Percentiles rank a stretch among this genome's conserved stretches.
Conservation (phyloP, 768 basidiomycete genomes). For the Pholiota molesta region DNA sequence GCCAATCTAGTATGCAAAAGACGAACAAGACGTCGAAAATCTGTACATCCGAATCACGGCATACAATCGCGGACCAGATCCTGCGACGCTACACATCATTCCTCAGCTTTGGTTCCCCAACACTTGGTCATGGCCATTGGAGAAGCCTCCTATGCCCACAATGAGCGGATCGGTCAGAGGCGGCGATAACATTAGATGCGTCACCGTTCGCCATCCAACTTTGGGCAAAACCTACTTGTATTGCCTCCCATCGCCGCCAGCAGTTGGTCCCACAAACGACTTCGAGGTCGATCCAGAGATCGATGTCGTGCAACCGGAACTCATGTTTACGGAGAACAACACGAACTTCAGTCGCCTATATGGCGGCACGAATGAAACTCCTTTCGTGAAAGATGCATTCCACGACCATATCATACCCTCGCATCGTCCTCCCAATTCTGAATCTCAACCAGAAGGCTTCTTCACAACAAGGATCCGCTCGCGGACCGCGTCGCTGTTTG, state of each 20-base stretch:
- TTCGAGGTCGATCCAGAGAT: slow-evolving; percentile 64
- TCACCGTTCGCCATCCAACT: slow-evolving; percentile 73
- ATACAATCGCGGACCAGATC: slow-evolving; percentile 96
- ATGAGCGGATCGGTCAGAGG: slow-evolving; percentile 56
- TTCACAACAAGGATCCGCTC: slow-evolving; percentile 55
- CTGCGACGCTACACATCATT: slow-evolving; percentile 91
- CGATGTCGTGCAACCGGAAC: slow-evolving; percentile 76
- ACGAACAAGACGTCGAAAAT: slow-evolving; percentile 87
- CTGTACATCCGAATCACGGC: slow-evolving; percentile 92
- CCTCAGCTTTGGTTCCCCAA: slow-evolving; percentile 98
- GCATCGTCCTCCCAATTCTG: slow-evolving; percentile 68
- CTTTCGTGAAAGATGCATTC: slow-evolving; percentile 95
- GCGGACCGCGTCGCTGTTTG: slow-evolving; percentile 48
- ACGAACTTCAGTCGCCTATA: slow-evolving; percentile 94
- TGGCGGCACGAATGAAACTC: slow-evolving; percentile 79
- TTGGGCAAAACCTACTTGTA: slow-evolving; percentile 83
- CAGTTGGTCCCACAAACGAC: slow-evolving; percentile 73
- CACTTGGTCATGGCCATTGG: slow-evolving; percentile 93
- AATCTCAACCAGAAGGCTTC: slow-evolving; percentile 45
- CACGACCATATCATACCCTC: slow-evolving; percentile 94
- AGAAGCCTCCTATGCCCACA: slow-evolving; percentile 66
- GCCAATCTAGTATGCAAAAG: slow-evolving; percentile 86
- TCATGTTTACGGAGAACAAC: slow-evolving; percentile 97
- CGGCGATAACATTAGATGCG: slow-evolving; percentile 54
- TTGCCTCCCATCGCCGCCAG: slow-evolving; percentile 90